Evolutionary conservation across 495 filamentous ascomycete genomes (phyloP), one percentile per base, ranked within the genome.

Genomic region (Aspergillus bertholletiae): DNA sequence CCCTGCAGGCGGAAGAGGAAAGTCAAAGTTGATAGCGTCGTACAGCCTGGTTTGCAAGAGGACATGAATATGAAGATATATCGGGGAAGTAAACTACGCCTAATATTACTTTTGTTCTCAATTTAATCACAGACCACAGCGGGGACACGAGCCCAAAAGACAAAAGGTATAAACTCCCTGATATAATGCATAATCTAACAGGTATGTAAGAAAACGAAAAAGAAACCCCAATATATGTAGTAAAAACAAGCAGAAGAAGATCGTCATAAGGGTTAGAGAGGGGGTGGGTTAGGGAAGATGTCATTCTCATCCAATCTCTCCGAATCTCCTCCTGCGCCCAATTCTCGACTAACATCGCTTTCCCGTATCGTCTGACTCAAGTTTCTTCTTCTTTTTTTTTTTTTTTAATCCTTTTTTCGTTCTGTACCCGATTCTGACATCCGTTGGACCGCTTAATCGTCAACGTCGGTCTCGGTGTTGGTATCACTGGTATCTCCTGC

Each of bases 401-500:
- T 12, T 49, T 17, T 13, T 2, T 34, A 21, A 15, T 37, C 23
- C 17, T 49, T 35, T 15, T 49, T 49, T 34, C 20, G 3, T 49
- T 49, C 17, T 1, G 6, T 13, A 7, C n/a, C 3, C n/a, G 26
- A 30, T 5, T 9, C 15, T 9, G n/a, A 27, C 20, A 21, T 3
- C 26, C 2, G 28, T 34, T 32, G 15, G n/a, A 30, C 11, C n/a
- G 13, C 45, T 70, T 63, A 74, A 63, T 74, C 72, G 61, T 92
- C 84, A 50, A 76, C 79, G 58, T 85, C 88, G 26, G 87, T 92
- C 63, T 94, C 89, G 12, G 88, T 91, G 63, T 91, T 82, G 27
- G 88, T 91, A 55, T 86, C 86, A 61, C 88, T 90, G 32, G 86
- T 86, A 72, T 88, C 83, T 41, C 84, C 84, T 28, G 81, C 87